These are phyloP conservation scores for Pichia sp. DNA, from an alignment of 1,139 yeast species.

Conservation along the genomic window DNA sequence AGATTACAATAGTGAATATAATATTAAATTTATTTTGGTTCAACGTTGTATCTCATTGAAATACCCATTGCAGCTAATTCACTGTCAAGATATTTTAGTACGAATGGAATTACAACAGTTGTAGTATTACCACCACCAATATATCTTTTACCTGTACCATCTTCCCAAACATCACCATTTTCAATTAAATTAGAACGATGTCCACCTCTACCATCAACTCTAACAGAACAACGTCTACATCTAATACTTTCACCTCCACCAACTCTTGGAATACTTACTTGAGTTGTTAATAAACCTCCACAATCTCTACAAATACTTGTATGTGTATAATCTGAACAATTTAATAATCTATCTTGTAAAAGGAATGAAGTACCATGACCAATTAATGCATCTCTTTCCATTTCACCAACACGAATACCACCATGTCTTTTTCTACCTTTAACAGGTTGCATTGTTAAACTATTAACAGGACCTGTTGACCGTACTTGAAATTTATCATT, in stretches of 20 bases:
- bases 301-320: constrained; percentile 86
- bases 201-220: constrained; percentile 43
- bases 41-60: constrained; percentile 78
- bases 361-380: constrained; percentile 99
- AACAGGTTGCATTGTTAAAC: constrained; percentile 98
- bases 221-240: constrained; percentile 87
- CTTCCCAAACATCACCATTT: constrained; percentile 92
- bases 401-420: constrained; percentile 99
- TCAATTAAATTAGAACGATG: constrained; percentile 33
- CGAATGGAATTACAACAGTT: constrained; percentile 95
- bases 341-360: constrained; percentile 89
- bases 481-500: constrained; percentile 99
- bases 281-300: constrained; percentile 88
- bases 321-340: constrained; percentile 94
- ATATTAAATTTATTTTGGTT: constrained; percentile 38
- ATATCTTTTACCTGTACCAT: constrained; percentile 87
- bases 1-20: no score
- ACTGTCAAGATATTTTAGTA: constrained; percentile 88
- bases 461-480: constrained; percentile 96
- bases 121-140: constrained; percentile 91
- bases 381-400: constrained; percentile 98
- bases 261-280: constrained; percentile 82
- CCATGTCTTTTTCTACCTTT: constrained; percentile 99
- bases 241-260: constrained; percentile 74
- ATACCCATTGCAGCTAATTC: constrained; percentile 99